Percentiles rank a stretch among this genome's conserved stretches.
Conservation (phyloP, 305 asterid genomes). For the Fraxinus latifolia region DNA sequence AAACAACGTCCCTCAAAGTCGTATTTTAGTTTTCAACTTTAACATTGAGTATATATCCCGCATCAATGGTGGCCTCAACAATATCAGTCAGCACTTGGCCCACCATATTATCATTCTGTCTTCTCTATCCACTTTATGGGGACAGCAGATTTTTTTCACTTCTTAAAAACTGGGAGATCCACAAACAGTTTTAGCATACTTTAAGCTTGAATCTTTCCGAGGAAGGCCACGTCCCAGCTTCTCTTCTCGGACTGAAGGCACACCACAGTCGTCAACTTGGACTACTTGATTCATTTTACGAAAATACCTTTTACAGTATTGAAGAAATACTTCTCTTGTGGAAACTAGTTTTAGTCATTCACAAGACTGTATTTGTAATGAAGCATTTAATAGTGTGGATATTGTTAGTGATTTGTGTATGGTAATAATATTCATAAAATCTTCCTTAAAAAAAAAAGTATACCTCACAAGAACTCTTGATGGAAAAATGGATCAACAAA, state of each 20-base stretch:
- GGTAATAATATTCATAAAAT: too few relatives aligned
- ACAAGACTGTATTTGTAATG: too few relatives aligned
- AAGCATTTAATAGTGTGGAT: too few relatives aligned
- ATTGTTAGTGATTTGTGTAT: too few relatives aligned
- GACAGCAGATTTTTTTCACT: slow-evolving; percentile 29
- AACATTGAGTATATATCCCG: slow-evolving; percentile 69
- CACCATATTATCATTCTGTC: slow-evolving; percentile 38
- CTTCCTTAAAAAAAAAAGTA: too few relatives aligned
- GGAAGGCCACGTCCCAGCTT: slow-evolving; percentile 86
- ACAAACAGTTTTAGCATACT: slow-evolving; percentile 32
- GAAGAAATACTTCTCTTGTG: too few relatives aligned
- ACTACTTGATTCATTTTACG: slow-evolving; percentile 47
- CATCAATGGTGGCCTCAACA: too few relatives aligned
- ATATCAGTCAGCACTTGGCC: slow-evolving; percentile 43
- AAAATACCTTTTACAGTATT: not conserved
- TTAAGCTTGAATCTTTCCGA: slow-evolving; percentile 60
- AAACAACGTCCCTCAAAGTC: slow-evolving; percentile 70
- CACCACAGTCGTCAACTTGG: slow-evolving; percentile 43
- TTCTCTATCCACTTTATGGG: slow-evolving; percentile 28
- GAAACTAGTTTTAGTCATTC: too few relatives aligned
- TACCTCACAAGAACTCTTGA: too few relatives aligned
- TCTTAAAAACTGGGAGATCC: slow-evolving; percentile 51
- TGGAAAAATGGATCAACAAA: too few relatives aligned
- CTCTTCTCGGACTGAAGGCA: slow-evolving; percentile 25
- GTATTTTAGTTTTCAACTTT: slow-evolving; percentile 64